phyloP scores from a whole-genome alignment of 192 early-diverging fungal genomes.

The Umbelopsis sp. region DNA sequence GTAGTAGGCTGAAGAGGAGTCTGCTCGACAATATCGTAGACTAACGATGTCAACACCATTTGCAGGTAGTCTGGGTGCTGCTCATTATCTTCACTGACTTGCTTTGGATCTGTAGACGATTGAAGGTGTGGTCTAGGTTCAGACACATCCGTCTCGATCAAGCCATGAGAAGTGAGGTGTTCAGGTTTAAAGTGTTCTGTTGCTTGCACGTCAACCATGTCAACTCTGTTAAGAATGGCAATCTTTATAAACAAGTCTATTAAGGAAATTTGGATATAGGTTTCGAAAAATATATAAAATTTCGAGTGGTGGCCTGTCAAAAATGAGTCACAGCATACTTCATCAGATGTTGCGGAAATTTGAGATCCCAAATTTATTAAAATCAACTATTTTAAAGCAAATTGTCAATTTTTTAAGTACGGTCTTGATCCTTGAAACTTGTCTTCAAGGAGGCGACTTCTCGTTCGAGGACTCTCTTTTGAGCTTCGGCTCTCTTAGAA shows the following conservation, averaged over 20 bases:
- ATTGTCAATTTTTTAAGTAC: conserved; percentile 11
- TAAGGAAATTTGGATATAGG: background rate
- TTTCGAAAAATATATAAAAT: too few species aligned
- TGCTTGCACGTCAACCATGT: conserved; percentile 1
- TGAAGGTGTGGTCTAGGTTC: background rate
- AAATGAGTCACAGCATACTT: conserved; percentile 11
- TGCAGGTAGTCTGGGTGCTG: conserved; percentile 85
- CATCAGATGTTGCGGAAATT: too few species aligned
- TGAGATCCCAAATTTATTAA: background rate
- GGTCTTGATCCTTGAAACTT: conserved; percentile 33
- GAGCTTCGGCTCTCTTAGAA: conserved; percentile 57
- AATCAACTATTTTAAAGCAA: too few species aligned
- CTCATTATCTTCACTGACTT: background rate
- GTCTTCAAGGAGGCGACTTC: conserved; percentile 63
- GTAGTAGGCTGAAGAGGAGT: conserved; percentile 84
- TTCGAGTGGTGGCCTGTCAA: background rate
- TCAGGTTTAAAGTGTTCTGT: background rate
- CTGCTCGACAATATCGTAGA: conserved; percentile 93
- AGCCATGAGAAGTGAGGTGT: background rate
- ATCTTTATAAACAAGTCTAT: too few species aligned
- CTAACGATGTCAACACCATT: conserved; percentile 90
- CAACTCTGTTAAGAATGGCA: background rate
- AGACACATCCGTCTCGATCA: conserved; percentile 15
- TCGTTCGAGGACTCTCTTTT: conserved; percentile 63
- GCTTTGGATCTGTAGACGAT: background rate